phyloP scores from a whole-genome alignment of 2,329 filamentous ascomycete species.

The Xylariaceae sp. region DNA sequence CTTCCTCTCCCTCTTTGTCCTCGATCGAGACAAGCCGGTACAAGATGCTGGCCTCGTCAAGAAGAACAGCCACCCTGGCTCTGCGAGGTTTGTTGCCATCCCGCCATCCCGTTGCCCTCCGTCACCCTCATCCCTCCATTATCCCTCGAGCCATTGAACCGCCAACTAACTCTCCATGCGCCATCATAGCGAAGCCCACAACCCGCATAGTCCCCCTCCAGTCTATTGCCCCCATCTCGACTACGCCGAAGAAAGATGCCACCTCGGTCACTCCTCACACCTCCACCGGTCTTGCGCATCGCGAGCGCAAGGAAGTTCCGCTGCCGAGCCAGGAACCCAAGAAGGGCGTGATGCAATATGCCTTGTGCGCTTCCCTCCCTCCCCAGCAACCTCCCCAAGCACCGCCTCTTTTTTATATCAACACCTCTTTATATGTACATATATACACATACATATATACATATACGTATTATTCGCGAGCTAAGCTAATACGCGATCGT shows the following conservation, averaged over 20 bases:
- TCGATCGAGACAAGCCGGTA: background rate
- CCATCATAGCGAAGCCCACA: slow-evolving; percentile 64
- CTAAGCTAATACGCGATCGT: background rate
- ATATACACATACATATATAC: too few relatives aligned
- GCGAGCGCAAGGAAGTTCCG: slow-evolving; percentile 70
- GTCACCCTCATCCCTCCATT: too few relatives aligned
- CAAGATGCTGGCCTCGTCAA: slow-evolving; percentile 45
- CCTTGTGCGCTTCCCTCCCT: slow-evolving; percentile 64
- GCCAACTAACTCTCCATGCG: background rate
- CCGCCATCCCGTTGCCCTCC: too few relatives aligned
- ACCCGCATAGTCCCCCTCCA: slow-evolving; percentile 66
- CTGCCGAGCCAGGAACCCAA: slow-evolving; percentile 77
- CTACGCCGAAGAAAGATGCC: slow-evolving; percentile 66
- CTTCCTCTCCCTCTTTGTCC: background rate
- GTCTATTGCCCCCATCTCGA: slow-evolving; percentile 66
- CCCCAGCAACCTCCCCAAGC: background rate
- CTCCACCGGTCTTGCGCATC: slow-evolving; percentile 57
- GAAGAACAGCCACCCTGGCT: slow-evolving; percentile 45
- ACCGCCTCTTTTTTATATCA: background rate
- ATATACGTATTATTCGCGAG: too few relatives aligned
- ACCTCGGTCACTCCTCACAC: slow-evolving; percentile 57
- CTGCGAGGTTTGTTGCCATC: slow-evolving; percentile 42
- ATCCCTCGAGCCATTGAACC: background rate
- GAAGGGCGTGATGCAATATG: slow-evolving; percentile 82
- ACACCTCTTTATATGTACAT: too few relatives aligned